Conservation (phyloP, 352 stramenopile genomes). For the Lagenidium sp. region DNA sequence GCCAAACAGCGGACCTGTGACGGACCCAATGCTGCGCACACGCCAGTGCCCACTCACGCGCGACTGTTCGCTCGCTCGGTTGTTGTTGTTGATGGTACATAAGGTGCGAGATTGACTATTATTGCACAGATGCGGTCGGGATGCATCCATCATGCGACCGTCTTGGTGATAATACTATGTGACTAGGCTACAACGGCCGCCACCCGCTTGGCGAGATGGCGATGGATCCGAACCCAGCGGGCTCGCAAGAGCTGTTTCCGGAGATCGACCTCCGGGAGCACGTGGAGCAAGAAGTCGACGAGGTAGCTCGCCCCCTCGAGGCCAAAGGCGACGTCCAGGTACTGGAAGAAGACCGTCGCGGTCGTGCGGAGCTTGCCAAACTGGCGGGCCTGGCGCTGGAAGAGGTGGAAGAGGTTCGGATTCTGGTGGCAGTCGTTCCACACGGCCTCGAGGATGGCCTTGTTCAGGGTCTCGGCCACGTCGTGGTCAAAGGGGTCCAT, state of each 20-base stretch:
- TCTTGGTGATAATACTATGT: conserved; percentile 1
- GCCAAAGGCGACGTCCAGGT: conserved; percentile 75
- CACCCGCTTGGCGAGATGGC: conserved; percentile 50
- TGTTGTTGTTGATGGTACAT: too few relatives aligned
- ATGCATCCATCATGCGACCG: not conserved
- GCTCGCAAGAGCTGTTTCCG: conserved; percentile 51
- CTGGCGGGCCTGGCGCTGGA: conserved; percentile 67
- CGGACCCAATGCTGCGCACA: too few relatives aligned
- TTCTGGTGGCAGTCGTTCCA: conserved; percentile 84
- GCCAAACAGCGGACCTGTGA: too few relatives aligned
- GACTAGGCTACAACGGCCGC: conserved; percentile 3
- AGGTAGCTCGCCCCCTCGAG: conserved; percentile 62
- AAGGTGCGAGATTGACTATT: too few relatives aligned
- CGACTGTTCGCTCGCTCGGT: too few relatives aligned
- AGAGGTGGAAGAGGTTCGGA: conserved; percentile 73
- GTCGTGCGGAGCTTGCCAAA: conserved; percentile 58
- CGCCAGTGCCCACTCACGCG: too few relatives aligned
- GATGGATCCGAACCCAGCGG: conserved; percentile 59
- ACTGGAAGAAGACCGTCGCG: conserved; percentile 60
- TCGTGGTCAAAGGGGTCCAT: conserved; percentile 49
- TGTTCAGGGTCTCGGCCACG: conserved; percentile 57
- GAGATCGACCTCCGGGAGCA: conserved; percentile 57
- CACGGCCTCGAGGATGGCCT: conserved; percentile 66
- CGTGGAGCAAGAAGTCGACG: conserved; percentile 74
- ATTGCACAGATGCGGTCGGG: not conserved